Conservation (phyloP, 192 early-diverging fungal species). For the Diversispora eburnea region DNA sequence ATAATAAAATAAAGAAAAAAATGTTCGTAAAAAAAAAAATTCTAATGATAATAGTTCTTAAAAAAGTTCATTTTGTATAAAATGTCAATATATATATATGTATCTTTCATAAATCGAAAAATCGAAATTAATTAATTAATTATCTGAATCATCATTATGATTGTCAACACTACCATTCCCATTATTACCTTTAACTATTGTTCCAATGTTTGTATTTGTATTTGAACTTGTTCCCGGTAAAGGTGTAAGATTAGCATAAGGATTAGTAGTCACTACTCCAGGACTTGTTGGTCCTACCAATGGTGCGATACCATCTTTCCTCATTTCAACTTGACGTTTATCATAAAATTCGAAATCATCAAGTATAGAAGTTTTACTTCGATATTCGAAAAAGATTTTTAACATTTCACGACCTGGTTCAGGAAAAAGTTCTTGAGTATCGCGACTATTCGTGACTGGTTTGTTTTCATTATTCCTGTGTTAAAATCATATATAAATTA, state of each 20-base stretch:
- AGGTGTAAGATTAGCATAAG: constrained; percentile 19
- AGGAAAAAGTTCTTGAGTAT: constrained; percentile 50
- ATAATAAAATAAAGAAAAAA: too few relatives aligned
- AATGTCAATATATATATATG: background rate
- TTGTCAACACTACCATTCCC: constrained; percentile 14
- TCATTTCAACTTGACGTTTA: constrained; percentile 33
- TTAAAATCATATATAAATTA: background rate
- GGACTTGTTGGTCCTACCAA: constrained; percentile 27
- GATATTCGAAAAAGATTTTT: constrained; percentile 44
- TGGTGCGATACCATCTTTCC: constrained; percentile 29
- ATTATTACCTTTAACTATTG: background rate
- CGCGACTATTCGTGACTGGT: constrained; percentile 57
- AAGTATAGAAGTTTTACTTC: constrained; percentile 32
- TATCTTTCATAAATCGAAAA: background rate
- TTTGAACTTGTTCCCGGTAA: constrained; percentile 11
- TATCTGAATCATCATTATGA: constrained; percentile 27
- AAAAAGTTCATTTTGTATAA: background rate
- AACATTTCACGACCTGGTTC: constrained; percentile 51
- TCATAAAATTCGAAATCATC: constrained; percentile 40
- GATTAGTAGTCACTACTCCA: constrained; percentile 18
- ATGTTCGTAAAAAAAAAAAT: background rate
- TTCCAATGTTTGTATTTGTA: constrained; percentile 26
- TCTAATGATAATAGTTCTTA: background rate
- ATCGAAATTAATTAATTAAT: background rate
- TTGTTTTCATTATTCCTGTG: constrained; percentile 49